These are phyloP conservation scores for Avena eriantha DNA, from an alignment of 176 grass and related monocot species.

Conservation along the genomic window DNA sequence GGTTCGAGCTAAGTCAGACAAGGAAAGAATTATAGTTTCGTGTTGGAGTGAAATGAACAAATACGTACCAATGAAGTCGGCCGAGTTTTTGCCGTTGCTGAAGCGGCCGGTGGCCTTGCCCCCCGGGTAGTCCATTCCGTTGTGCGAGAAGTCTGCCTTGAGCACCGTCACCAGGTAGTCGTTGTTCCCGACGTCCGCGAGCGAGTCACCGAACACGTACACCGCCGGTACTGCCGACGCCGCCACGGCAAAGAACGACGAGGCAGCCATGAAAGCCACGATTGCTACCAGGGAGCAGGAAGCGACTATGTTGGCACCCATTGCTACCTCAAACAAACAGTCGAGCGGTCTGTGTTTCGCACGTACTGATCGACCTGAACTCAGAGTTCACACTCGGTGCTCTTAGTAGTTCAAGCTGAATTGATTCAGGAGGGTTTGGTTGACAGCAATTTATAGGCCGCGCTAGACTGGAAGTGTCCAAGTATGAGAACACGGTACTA, in stretches of 20 bases:
- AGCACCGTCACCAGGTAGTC: conserved; percentile 68
- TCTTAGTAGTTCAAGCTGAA: too few relatives aligned
- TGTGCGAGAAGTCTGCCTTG: conserved; percentile 80
- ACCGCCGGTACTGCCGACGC: conserved; percentile 47
- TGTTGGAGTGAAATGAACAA: neutral
- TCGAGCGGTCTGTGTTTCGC: neutral
- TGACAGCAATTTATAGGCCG: conserved; percentile 24
- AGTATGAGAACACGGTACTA: neutral
- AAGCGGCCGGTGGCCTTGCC: conserved; percentile 73
- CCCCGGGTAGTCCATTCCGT: conserved; percentile 83
- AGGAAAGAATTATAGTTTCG: too few relatives aligned
- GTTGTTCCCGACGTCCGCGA: conserved; percentile 92
- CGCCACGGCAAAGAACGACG: neutral
- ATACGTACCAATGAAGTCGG: conserved; percentile 73
- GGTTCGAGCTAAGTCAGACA: too few relatives aligned
- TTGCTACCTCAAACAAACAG: neutral
- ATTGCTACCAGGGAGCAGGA: neutral
- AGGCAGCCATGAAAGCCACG: neutral
- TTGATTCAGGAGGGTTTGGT: neutral
- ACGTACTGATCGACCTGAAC: neutral
- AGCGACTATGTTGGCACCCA: neutral
- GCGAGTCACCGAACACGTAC: conserved; percentile 88
- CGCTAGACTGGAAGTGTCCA: neutral
- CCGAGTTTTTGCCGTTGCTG: conserved; percentile 89
- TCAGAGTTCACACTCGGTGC: too few relatives aligned